These are phyloP conservation scores for Aspergillus tubingensis DNA, from an alignment of 2,329 filamentous ascomycete genomes.

Conservation along the genomic window DNA sequence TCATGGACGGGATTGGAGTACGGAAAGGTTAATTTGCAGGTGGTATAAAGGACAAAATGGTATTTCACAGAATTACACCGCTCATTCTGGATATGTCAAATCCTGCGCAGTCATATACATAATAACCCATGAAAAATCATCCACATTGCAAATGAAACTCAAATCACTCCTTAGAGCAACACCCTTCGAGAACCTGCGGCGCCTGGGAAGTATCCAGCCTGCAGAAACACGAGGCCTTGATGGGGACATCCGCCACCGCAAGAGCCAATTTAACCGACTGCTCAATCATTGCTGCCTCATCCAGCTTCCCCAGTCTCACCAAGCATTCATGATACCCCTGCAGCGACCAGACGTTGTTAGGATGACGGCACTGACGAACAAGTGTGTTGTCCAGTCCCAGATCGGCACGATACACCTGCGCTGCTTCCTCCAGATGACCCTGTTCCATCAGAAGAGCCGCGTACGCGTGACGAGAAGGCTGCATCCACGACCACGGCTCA, in stretches of 20 bases:
- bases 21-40: no score
- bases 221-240: slow-evolving; percentile 62
- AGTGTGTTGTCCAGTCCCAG: slow-evolving; percentile 59
- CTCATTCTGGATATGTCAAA: no score
- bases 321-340: slow-evolving; percentile 73
- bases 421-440: slow-evolving; percentile 57
- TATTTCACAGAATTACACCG: no score
- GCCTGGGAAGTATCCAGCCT: slow-evolving; percentile 28
- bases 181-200: slow-evolving; percentile 4
- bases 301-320: slow-evolving; percentile 50
- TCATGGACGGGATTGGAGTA: no score
- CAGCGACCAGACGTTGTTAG: slow-evolving; percentile 72
- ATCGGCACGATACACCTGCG: slow-evolving; percentile 59
- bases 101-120: no score
- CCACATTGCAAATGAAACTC: no score
- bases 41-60: no score
- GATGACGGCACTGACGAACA: slow-evolving; percentile 64
- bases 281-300: slow-evolving; percentile 50
- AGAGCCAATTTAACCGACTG: slow-evolving; percentile 53
- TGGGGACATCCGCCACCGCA: slow-evolving; percentile 60
- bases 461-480: slow-evolving; percentile 68
- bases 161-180: neutral
- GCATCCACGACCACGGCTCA: slow-evolving; percentile 79
- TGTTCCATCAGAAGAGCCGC: slow-evolving; percentile 69
- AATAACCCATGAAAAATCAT: no score